Percentiles rank a stretch among this genome's conserved stretches.
phyloP scores from a whole-genome alignment of 1,139 yeast genomes.

The Waltiozyma sp. region DNA sequence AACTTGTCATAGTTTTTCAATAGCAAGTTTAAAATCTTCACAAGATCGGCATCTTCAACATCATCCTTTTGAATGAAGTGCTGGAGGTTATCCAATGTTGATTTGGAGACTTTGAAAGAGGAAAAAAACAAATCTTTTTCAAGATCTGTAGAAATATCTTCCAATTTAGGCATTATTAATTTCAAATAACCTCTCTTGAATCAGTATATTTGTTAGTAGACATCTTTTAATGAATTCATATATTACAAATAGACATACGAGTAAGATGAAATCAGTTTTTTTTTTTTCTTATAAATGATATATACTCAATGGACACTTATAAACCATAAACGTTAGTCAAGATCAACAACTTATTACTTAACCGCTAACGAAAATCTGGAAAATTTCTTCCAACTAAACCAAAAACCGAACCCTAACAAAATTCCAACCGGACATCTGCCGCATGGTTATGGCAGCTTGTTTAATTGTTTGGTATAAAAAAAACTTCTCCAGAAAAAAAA shows the following conservation, averaged over 20 bases:
- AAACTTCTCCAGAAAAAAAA: neutral
- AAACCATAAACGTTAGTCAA: too few relatives aligned
- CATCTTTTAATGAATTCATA: too few relatives aligned
- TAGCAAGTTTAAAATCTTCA: neutral
- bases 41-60: neutral
- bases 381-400: neutral
- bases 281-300: neutral
- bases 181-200: neutral
- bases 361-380: neutral
- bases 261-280: neutral
- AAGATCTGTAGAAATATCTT: slow-evolving; percentile 19
- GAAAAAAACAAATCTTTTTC: slow-evolving; percentile 25
- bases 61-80: neutral
- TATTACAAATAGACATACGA: neutral
- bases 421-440: neutral
- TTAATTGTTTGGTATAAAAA: neutral
- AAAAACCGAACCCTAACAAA: neutral
- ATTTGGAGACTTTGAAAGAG: slow-evolving; percentile 11
- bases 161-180: slow-evolving; percentile 18
- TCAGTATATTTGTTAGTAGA: neutral
- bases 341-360: too few relatives aligned
- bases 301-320: too few relatives aligned
- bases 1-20: neutral
- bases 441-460: neutral
- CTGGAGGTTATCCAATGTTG: neutral